These are phyloP conservation scores for Angomonas deanei DNA, from an alignment of 208 protist species.

Conservation along the genomic window DNA sequence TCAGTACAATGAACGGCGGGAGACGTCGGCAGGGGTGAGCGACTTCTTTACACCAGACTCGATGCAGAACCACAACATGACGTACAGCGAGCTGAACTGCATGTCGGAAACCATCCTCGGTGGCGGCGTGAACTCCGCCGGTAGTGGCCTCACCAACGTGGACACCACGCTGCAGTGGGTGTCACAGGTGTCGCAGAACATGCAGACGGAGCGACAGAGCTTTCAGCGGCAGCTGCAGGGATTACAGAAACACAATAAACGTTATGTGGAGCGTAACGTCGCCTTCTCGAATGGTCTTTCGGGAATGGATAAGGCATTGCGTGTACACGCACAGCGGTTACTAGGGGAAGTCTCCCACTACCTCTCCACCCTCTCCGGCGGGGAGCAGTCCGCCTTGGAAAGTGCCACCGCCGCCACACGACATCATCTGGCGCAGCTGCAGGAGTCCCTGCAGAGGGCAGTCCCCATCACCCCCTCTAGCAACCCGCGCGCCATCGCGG, in stretches of 20 bases:
- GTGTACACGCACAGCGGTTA: not conserved
- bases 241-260: conserved; percentile 68
- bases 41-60: not conserved
- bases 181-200: conserved; percentile 38
- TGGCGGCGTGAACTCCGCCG: not conserved
- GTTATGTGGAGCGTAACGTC: conserved; percentile 34
- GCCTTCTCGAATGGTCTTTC: conserved; percentile 39
- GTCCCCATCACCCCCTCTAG: not conserved
- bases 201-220: conserved; percentile 39
- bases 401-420: not conserved
- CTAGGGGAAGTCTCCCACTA: not conserved
- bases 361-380: not conserved
- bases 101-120: not conserved
- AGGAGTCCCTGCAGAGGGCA: not conserved
- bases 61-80: no score
- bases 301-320: conserved; percentile 24
- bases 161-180: conserved; percentile 40
- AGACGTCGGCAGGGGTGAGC: not conserved
- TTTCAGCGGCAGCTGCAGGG: conserved; percentile 60
- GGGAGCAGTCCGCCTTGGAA: not conserved
- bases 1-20: not conserved
- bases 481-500: not conserved
- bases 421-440: not conserved
- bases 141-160: not conserved
- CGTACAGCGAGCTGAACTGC: not conserved